Base-by-base conservation (phyloP, 352 stramenopile species). In the Halophytophthora polymorphica region DNA sequence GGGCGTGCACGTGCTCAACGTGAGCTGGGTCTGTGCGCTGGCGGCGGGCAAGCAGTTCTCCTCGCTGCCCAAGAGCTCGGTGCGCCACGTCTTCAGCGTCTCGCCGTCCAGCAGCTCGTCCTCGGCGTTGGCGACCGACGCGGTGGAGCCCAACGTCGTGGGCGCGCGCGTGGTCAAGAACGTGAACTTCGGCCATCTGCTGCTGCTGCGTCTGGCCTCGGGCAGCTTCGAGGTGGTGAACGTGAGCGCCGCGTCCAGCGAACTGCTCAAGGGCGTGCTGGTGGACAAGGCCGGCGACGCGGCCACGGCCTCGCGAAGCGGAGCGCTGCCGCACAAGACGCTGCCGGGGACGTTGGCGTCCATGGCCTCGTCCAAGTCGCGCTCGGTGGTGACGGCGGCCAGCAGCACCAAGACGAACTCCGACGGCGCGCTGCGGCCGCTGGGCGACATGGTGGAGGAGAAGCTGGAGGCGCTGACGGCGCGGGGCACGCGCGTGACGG, bases 151-250 rank as follows among this genome's bases (percentile, higher is more conserved):
- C 6, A 86, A 82, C 59, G 65, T 90, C 28, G 69, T 90, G 39
- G 80, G 80, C 18, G 77, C 66, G 8, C 73, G 75, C 18, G 69
- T 88, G 19, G 53, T 87, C 35, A 90, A 88, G 64, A 90, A 83
- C 52, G 77, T 90, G 13, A 71, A 84, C 59, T 79, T 88, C 42
- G 83, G 83, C 1, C 80, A 93, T 34, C 50, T 93, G 39, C 44
- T 93, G 58, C 52, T 91, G 7, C 65, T 90, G n/a, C 77, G 80
- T 15, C 65, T 91, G 22, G 76, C 77, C 33, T 87, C 71, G 1
- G 83, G 80, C 12, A 73, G 60, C 36, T 90, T 90, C 58, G 83
- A 91, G 48, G 64, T 93, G 31, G 72, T 93, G 18, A 91, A 91
- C 48, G 69, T 93, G 31, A 90, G 80, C 29, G 78, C 77, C 13